These are phyloP conservation scores for Stachybotrys echinatus DNA, from an alignment of 2,329 filamentous ascomycete species.

Conservation along the genomic window DNA sequence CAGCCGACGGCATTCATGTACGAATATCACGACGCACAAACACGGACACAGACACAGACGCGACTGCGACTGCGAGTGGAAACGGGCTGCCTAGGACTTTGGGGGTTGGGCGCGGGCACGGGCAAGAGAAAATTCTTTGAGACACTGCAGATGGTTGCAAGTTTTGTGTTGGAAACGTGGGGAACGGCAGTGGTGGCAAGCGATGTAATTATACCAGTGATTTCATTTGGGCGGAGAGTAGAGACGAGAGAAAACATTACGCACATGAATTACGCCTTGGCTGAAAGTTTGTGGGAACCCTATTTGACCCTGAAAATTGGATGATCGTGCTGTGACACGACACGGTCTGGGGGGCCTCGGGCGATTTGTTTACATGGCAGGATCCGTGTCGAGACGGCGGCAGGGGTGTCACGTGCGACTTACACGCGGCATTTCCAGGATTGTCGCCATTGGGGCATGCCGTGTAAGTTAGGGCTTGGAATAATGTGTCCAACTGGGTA, in stretches of 20 bases:
- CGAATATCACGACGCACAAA: neutral
- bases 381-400: neutral
- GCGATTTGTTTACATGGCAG: neutral
- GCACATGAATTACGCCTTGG: neutral
- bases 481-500: too few relatives aligned
- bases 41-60: neutral
- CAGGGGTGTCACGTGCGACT: neutral
- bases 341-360: neutral
- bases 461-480: too few relatives aligned
- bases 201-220: slow-evolving; percentile 1
- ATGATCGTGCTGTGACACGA: neutral
- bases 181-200: slow-evolving; percentile 12
- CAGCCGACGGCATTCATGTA: neutral
- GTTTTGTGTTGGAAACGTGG: neutral
- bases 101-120: neutral
- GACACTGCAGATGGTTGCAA: neutral
- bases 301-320: neutral
- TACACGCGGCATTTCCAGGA: too few relatives aligned
- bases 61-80: neutral
- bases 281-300: neutral
- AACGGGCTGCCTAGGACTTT: neutral
- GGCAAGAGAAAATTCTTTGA: neutral
- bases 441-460: too few relatives aligned
- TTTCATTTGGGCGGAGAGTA: neutral
- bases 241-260: neutral